These are phyloP conservation scores for Colletotrichum truncatum DNA, from an alignment of 2,329 filamentous ascomycete species.

Conservation along the genomic window DNA sequence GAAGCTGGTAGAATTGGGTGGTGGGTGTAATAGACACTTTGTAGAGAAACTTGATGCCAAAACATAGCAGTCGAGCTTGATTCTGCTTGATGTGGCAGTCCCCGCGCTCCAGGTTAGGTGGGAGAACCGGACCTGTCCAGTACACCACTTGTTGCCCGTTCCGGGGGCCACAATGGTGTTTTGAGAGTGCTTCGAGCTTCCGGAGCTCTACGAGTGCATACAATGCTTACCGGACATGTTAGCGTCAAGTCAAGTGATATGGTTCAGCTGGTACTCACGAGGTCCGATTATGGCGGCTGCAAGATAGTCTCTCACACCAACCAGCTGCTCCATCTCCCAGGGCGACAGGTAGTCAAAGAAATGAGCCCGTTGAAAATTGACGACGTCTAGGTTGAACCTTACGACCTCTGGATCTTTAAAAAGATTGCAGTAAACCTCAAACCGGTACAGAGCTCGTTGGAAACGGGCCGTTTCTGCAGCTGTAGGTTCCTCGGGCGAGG, in stretches of 20 bases:
- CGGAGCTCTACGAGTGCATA: conserved; percentile 18
- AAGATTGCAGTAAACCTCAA: conserved; percentile 20
- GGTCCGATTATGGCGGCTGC: conserved; percentile 19
- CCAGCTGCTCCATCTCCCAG: conserved; percentile 26
- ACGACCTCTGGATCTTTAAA: conserved; percentile 26
- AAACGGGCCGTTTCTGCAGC: conserved; percentile 9
- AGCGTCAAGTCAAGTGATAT: neutral
- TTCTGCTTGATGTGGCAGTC: conserved; percentile 28
- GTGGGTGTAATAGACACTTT: conserved; percentile 4
- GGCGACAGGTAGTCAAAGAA: conserved; percentile 22
- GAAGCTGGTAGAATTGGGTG: conserved; percentile 15
- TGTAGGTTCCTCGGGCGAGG: neutral
- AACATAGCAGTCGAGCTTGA: conserved; percentile 17
- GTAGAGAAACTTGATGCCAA: conserved; percentile 21
- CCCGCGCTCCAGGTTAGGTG: conserved; percentile 6
- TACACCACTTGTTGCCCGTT: conserved; percentile 14
- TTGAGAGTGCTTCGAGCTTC: conserved; percentile 9
- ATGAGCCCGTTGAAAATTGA: conserved; percentile 21
- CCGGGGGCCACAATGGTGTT: conserved; percentile 14
- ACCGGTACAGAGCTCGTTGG: conserved; percentile 22
- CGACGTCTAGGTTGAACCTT: conserved; percentile 21
- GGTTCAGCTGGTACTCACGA: neutral
- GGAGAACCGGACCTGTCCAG: conserved; percentile 14
- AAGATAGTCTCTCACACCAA: conserved; percentile 5
- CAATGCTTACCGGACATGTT: neutral